These are phyloP conservation scores for Linnemannia zychae DNA, from an alignment of 192 early-diverging fungal species.

Conservation along the genomic window DNA sequence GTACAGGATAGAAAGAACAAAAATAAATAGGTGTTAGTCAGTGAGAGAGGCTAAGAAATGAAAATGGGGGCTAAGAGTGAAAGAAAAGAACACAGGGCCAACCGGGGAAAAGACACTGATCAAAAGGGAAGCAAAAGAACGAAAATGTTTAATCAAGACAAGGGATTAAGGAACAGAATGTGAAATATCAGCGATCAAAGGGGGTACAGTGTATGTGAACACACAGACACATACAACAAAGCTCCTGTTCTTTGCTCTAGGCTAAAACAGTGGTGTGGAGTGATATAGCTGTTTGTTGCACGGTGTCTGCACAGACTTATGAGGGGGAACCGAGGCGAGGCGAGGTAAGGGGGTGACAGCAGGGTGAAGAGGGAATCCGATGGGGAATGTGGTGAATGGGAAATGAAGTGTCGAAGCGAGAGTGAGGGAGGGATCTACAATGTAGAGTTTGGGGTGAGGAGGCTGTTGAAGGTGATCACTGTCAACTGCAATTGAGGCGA, in stretches of 20 bases:
- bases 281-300: neutral
- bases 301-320: neutral
- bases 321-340: conserved; percentile 1
- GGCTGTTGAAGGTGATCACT: neutral
- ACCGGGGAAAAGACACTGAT: neutral
- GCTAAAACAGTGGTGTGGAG: neutral
- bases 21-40: neutral
- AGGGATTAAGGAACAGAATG: too few relatives aligned
- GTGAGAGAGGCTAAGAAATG: neutral
- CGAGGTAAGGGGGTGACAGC: neutral
- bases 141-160: neutral
- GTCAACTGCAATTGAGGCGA: neutral
- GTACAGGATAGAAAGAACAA: neutral
- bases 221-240: neutral
- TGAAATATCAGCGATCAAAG: neutral
- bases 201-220: neutral
- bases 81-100: neutral
- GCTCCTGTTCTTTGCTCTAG: neutral
- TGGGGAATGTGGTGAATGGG: neutral
- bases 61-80: neutral
- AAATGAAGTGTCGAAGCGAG: neutral
- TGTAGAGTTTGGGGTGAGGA: neutral
- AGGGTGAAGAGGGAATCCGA: neutral
- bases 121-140: neutral
- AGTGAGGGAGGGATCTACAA: neutral